Base-by-base conservation (phyloP, 129 eudicot genomes). In the Calendula officinalis region DNA sequence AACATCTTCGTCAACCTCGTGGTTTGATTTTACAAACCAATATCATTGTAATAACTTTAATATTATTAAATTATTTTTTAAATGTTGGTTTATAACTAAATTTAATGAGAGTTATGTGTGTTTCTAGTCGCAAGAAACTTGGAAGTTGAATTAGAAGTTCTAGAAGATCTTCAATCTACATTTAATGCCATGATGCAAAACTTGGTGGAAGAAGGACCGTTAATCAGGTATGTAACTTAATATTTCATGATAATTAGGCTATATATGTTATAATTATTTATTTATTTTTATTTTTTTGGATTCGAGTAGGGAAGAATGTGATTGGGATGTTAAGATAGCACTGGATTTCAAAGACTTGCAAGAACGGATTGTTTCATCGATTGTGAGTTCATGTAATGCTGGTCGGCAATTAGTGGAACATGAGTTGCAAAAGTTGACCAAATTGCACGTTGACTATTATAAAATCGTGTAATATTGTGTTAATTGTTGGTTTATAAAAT, bases 251-350 rank as follows among this genome's bases (percentile, higher is more conserved):
- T 22, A 22, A 22, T 22, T 22, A 22, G 69, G 16, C 34, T 8
- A 8, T 2, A 6, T 35, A 42, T 46, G 14, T 17, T 16, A 35
- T 46, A 11, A 58, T 6, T 11, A 16, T 5, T 36, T 12, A 22
- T 10, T 60, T 8, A 5, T 41, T 60, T 22, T 7, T 9, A 2
- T 22, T 22, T 22, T 22, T 22, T 22, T 22, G 30, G 1, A 40
- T 14, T 51, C 7, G 37, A 41, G 14, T 63, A 86, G 95, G 61
- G 82, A 77, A 65, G 55, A 36, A 6, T 41, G 62, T 43, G 75
- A 75, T 62, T 84, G 94, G 94, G 97, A 91, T 82, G 87, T 84
- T 30, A 77, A 87, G 81, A 75, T 91, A 67, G 95, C 95, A 48
- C 9, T 79, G 76, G 79, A 80, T 30, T 91, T 80, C 74, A 88